phyloP scores from a whole-genome alignment of 371 early-diverging fungal species.

The Edhazardia aedis region DNA sequence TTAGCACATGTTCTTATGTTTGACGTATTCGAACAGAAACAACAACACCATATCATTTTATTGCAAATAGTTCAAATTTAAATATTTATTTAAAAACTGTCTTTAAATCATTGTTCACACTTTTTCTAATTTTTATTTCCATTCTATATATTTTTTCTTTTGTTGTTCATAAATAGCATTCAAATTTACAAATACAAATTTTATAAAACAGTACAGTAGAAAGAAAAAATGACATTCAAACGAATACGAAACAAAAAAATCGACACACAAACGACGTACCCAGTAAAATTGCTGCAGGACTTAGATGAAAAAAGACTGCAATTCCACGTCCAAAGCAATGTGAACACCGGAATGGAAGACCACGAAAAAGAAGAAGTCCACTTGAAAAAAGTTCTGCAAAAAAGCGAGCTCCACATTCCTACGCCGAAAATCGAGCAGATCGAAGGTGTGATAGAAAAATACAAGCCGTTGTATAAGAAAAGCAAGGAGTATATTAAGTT shows the following conservation, averaged over 20 bases:
- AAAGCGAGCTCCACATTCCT: slow-evolving; percentile 16
- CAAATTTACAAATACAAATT: too few relatives aligned
- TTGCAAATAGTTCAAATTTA: too few relatives aligned
- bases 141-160: too few relatives aligned
- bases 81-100: too few relatives aligned
- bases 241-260: slow-evolving; percentile 21
- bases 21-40: too few relatives aligned
- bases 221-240: too few relatives aligned
- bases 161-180: too few relatives aligned
- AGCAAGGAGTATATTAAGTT: slow-evolving; percentile 12
- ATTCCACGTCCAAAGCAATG: slow-evolving; percentile 13
- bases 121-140: too few relatives aligned
- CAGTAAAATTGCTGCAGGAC: background rate
- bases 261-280: slow-evolving; percentile 2
- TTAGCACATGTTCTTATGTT: too few relatives aligned
- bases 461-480: background rate
- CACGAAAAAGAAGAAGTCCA: slow-evolving; percentile 42
- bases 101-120: too few relatives aligned
- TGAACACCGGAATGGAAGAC: slow-evolving; percentile 38
- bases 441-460: slow-evolving; percentile 1
- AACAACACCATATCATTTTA: too few relatives aligned
- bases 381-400: slow-evolving; percentile 23
- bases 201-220: too few relatives aligned
- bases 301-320: slow-evolving; percentile 11
- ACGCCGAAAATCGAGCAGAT: slow-evolving; percentile 25